Conservation (phyloP, 2,329 filamentous ascomycete species). For the Bipolaris bicolor region DNA sequence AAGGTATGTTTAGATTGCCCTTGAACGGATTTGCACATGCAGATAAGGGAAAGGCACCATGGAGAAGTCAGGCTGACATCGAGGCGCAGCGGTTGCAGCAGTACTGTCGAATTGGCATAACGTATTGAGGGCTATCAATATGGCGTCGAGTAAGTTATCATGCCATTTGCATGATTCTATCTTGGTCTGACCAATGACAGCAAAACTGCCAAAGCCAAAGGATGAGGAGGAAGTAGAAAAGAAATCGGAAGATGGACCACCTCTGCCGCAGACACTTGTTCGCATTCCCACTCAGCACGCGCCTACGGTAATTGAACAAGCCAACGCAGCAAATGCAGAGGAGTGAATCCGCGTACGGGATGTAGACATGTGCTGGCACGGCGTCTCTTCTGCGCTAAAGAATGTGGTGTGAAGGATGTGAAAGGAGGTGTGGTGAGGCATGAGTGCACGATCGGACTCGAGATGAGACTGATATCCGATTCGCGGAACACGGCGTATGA, state of each 20-base stretch:
- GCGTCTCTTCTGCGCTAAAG: slow-evolving; percentile 10
- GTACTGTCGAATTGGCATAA: slow-evolving; percentile 89
- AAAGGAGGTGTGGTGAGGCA: slow-evolving; percentile 3
- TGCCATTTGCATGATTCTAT: slow-evolving; percentile 3
- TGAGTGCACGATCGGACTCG: slow-evolving; percentile 6
- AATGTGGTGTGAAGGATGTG: slow-evolving; percentile 8
- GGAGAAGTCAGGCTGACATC: slow-evolving; percentile 25
- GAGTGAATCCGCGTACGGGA: slow-evolving; percentile 36
- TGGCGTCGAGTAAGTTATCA: slow-evolving; percentile 74
- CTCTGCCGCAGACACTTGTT: slow-evolving; percentile 80
- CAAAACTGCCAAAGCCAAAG: slow-evolving; percentile 70
- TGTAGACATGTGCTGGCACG: slow-evolving; percentile 5
- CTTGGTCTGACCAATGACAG: slow-evolving; percentile 51
- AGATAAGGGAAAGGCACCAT: neutral
- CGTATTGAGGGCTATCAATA: slow-evolving; percentile 81
- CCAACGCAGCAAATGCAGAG: slow-evolving; percentile 35
- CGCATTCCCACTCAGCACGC: slow-evolving; percentile 81
- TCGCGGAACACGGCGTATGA: slow-evolving; percentile 13
- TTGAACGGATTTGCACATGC: neutral
- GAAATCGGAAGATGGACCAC: slow-evolving; percentile 51
- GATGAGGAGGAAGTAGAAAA: slow-evolving; percentile 52
- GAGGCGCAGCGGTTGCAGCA: slow-evolving; percentile 72
- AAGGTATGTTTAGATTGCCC: slow-evolving; percentile 60
- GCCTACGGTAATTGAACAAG: slow-evolving; percentile 44
- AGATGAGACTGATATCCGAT: slow-evolving; percentile 13